Percentiles rank a stretch among this genome's conserved stretches.
These are phyloP conservation scores for Phoma sp. DNA, from an alignment of 2,329 filamentous ascomycete species.

Conservation along the genomic window DNA sequence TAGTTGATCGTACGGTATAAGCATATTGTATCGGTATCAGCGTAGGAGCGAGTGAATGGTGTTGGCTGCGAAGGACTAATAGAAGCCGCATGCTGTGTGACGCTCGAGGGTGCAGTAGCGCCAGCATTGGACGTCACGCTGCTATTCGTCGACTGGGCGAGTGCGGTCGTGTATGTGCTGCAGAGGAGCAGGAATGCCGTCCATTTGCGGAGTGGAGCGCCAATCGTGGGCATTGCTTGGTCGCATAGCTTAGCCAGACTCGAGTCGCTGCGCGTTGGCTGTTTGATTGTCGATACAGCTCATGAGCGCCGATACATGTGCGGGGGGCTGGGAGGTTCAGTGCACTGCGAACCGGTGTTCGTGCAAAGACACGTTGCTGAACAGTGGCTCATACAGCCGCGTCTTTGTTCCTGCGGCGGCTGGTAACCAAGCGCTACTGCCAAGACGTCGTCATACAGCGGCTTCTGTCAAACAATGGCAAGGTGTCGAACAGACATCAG, in stretches of 20 bases:
- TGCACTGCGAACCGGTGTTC: slow-evolving; percentile 31
- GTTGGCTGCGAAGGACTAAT: slow-evolving; percentile 20
- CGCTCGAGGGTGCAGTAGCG: slow-evolving; percentile 36
- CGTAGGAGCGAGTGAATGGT: slow-evolving; percentile 25
- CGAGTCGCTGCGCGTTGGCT: slow-evolving; percentile 28
- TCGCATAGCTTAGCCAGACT: slow-evolving; percentile 46
- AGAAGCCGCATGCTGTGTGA: slow-evolving; percentile 26
- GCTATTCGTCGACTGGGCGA: slow-evolving; percentile 44
- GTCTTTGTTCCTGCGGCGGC: slow-evolving; percentile 9
- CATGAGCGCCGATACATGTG: slow-evolving; percentile 9
- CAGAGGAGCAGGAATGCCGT: slow-evolving; percentile 43
- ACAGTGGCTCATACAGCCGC: slow-evolving; percentile 12
- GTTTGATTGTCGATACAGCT: slow-evolving; percentile 17
- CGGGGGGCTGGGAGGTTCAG: slow-evolving; percentile 13
- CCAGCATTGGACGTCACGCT: slow-evolving; percentile 28
- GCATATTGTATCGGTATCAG: slow-evolving; percentile 52
- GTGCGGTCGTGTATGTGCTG: slow-evolving; percentile 37
- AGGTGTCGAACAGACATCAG: no score
- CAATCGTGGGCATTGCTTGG: slow-evolving; percentile 51
- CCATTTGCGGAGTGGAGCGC: slow-evolving; percentile 48
- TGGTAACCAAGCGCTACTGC: slow-evolving; percentile 12
- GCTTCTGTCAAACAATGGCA: neutral
- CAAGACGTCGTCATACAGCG: slow-evolving; percentile 14
- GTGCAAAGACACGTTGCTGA: slow-evolving; percentile 21
- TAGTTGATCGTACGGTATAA: slow-evolving; percentile 75